A percentile compares a stretch with the other conserved stretches of the same genome.
These are phyloP conservation scores for Wakefieldia striispora DNA, from an alignment of 768 basidiomycete genomes.

Conservation along the genomic window DNA sequence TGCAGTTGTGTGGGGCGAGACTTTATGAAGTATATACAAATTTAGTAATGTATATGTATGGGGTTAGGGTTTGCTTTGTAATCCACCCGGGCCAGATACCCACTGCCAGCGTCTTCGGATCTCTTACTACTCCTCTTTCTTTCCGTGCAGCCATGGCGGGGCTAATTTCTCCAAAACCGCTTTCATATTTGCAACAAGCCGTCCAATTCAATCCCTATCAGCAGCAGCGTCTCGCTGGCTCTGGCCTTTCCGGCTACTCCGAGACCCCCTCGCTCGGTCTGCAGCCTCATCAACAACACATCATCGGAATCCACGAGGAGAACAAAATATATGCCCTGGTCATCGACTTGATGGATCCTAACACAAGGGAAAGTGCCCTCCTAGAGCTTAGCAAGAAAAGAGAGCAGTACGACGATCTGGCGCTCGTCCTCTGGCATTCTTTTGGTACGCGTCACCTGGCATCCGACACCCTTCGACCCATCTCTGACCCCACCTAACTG, in stretches of 20 bases:
- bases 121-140: conserved; percentile 9
- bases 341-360: conserved; percentile 80
- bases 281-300: conserved; percentile 54
- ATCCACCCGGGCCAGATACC: conserved; percentile 8
- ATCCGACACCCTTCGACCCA: background rate
- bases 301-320: conserved; percentile 59
- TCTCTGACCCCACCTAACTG: background rate
- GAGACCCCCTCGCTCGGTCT: conserved; percentile 60
- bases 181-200: conserved; percentile 63
- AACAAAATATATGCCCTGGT: conserved; percentile 89
- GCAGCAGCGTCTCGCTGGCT: conserved; percentile 38
- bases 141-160: conserved; percentile 48
- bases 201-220: conserved; percentile 60
- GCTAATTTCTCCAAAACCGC: conserved; percentile 59
- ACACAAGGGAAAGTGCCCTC: conserved; percentile 83
- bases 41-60: background rate
- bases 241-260: conserved; percentile 43
- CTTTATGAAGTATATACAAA: conserved; percentile 4
- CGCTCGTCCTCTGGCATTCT: conserved; percentile 96
- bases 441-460: conserved; percentile 61
- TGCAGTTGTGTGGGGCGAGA: conserved; percentile 32
- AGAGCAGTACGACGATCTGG: conserved; percentile 98
- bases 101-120: conserved; percentile 2
- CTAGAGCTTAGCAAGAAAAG: conserved; percentile 98
- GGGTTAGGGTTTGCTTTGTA: conserved; percentile 33